These are phyloP conservation scores for Puccinia coronata DNA, from an alignment of 1,284 basidiomycete species.

Conservation along the genomic window DNA sequence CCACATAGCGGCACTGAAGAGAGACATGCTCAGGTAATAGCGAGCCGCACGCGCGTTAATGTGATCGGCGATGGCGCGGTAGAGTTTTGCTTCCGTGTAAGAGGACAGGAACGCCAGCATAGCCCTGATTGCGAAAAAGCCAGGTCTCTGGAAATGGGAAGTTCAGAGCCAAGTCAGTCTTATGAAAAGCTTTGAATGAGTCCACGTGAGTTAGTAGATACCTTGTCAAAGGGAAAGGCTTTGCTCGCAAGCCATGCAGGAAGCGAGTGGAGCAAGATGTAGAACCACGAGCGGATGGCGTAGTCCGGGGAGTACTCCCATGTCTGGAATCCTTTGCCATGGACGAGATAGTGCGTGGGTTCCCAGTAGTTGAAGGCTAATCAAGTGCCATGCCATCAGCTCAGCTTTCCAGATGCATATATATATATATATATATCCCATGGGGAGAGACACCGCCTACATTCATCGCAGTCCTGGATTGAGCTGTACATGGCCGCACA, in stretches of 20 bases:
- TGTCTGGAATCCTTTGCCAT: slow-evolving; percentile 88
- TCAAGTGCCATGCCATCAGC: background rate
- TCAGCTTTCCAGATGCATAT: too few species aligned
- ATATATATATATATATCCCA: background rate
- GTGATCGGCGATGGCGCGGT: slow-evolving; percentile 74
- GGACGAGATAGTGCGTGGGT: slow-evolving; percentile 83
- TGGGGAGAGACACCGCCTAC: slow-evolving; percentile 62
- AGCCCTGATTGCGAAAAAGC: slow-evolving; percentile 86
- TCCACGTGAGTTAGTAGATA: too few species aligned
- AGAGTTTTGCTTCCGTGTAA: slow-evolving; percentile 80
- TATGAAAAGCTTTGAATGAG: too few species aligned
- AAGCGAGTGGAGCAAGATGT: slow-evolving; percentile 72
- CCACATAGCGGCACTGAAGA: slow-evolving; percentile 90
- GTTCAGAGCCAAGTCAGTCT: too few species aligned
- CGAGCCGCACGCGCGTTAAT: slow-evolving; percentile 86
- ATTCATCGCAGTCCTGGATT: slow-evolving; percentile 95
- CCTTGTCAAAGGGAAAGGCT: slow-evolving; percentile 61
- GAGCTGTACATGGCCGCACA: slow-evolving; percentile 93
- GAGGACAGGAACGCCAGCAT: slow-evolving; percentile 74
- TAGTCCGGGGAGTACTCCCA: slow-evolving; percentile 94
- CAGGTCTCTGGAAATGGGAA: slow-evolving; percentile 65
- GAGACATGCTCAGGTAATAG: slow-evolving; percentile 81
- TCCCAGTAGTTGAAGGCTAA: slow-evolving; percentile 98
- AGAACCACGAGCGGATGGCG: slow-evolving; percentile 90
- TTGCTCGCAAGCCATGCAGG: slow-evolving; percentile 58